phyloP scores from a whole-genome alignment of 768 basidiomycete species.

The Lentinula aciculospora region DNA sequence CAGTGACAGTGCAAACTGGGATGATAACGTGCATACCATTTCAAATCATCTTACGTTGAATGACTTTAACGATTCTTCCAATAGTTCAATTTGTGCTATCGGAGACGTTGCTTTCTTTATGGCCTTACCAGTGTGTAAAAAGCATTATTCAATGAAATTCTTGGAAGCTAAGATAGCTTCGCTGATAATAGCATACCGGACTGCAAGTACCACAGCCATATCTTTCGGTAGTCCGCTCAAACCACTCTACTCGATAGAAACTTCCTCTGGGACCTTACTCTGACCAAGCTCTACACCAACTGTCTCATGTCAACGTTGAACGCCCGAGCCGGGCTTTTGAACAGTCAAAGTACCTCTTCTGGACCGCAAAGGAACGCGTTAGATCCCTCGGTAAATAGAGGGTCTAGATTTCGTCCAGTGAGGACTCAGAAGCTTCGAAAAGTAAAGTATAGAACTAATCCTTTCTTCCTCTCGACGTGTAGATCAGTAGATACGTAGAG shows the following conservation, averaged over 20 bases:
- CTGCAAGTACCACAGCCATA: slow-evolving; percentile 23
- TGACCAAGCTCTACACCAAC: slow-evolving; percentile 44
- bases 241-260: slow-evolving; percentile 22
- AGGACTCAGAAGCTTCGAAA: too few species aligned
- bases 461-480: background rate
- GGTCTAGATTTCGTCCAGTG: background rate
- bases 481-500: background rate
- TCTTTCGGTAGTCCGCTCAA: background rate
- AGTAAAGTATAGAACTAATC: too few species aligned
- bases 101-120: slow-evolving; percentile 38
- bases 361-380: background rate
- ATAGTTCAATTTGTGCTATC: slow-evolving; percentile 32
- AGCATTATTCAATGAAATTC: background rate
- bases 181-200: slow-evolving; percentile 29
- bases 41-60: background rate
- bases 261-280: slow-evolving; percentile 43
- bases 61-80: background rate
- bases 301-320: slow-evolving; percentile 45
- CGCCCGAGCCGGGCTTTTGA: slow-evolving; percentile 23
- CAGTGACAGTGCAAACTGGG: slow-evolving; percentile 2
- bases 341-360: background rate
- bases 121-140: slow-evolving; percentile 28
- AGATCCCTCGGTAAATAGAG: background rate
- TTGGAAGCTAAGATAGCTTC: background rate
- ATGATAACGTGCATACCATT: slow-evolving; percentile 2